A percentile compares a stretch with the other conserved stretches of the same genome.
phyloP scores from a whole-genome alignment of 768 basidiomycete species.

The Suillus occidentalis region DNA sequence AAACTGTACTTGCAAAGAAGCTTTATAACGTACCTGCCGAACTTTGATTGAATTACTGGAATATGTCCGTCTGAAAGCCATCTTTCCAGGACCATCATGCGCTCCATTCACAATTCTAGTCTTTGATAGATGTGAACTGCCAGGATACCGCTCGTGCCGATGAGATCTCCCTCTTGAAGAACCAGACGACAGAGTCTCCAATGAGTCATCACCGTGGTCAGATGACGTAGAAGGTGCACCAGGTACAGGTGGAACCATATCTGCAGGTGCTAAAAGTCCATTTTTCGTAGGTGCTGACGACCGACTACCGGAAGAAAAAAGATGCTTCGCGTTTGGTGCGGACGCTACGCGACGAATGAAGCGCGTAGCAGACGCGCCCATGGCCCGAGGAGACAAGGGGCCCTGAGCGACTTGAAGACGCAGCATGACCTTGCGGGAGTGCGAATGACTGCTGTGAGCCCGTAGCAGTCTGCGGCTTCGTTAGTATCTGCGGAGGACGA shows the following conservation, averaged over 20 bases:
- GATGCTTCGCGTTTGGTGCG: conserved; percentile 92
- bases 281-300: conserved; percentile 68
- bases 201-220: conserved; percentile 65
- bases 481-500: conserved; percentile 41
- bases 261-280: conserved; percentile 73
- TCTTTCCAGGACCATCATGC: conserved; percentile 53
- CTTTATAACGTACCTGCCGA: conserved; percentile 58
- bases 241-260: conserved; percentile 57
- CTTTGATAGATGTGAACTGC: conserved; percentile 31
- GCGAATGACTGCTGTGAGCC: conserved; percentile 44
- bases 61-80: conserved; percentile 90
- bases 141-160: conserved; percentile 38
- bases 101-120: conserved; percentile 47
- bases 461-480: conserved; percentile 29
- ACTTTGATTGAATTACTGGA: conserved; percentile 98
- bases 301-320: conserved; percentile 68
- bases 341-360: conserved; percentile 96
- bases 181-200: conserved; percentile 77
- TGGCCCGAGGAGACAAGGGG: conserved; percentile 64
- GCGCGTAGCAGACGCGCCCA: conserved; percentile 76
- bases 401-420: conserved; percentile 40
- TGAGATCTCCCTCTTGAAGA: conserved; percentile 62
- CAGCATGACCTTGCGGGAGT: conserved; percentile 23
- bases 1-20: neutral
- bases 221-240: conserved; percentile 46